phyloP scores from a whole-genome alignment of 208 protist species.

The Leishmania gerbilli region DNA sequence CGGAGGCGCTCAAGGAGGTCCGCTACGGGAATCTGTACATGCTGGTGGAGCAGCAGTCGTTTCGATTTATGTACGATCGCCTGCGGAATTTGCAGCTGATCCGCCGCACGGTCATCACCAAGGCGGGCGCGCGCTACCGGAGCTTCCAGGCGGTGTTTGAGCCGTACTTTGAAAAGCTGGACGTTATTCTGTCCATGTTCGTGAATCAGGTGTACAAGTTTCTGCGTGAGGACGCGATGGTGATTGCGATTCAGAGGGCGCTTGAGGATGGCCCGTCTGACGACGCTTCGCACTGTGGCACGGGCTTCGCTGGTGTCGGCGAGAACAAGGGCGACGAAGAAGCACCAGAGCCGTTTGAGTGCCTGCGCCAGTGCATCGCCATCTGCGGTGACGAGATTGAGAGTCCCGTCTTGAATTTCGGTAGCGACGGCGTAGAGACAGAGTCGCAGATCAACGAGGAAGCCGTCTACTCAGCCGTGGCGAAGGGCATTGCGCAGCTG shows the following conservation, averaged over 20 bases:
- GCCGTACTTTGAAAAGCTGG: conserved; percentile 89
- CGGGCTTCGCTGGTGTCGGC: not conserved
- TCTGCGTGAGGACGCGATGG: conserved; percentile 66
- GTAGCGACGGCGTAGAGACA: conserved; percentile 53
- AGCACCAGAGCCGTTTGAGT: conserved; percentile 50
- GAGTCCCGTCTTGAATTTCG: conserved; percentile 51
- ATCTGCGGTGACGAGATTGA: conserved; percentile 71
- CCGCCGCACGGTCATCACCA: conserved; percentile 68
- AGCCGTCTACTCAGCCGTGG: conserved; percentile 47
- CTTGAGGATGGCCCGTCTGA: conserved; percentile 57
- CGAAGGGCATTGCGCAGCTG: conserved; percentile 56
- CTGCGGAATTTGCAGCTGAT: conserved; percentile 74
- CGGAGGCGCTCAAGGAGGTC: conserved; percentile 79
- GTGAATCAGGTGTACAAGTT: conserved; percentile 65
- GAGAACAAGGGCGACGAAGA: conserved; percentile 19
- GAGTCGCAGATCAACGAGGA: conserved; percentile 66
- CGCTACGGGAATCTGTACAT: conserved; percentile 72
- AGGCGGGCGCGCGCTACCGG: conserved; percentile 53
- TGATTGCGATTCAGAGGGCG: conserved; percentile 75
- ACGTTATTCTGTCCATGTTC: conserved; percentile 71
- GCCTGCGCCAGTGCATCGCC: conserved; percentile 74
- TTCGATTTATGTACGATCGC: conserved; percentile 63
- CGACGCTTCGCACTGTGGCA: not conserved
- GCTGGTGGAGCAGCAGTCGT: conserved; percentile 63
- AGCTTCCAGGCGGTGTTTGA: conserved; percentile 79